These are phyloP conservation scores for Curvularia spicifera DNA, from an alignment of 2,329 filamentous ascomycete species.

Conservation along the genomic window DNA sequence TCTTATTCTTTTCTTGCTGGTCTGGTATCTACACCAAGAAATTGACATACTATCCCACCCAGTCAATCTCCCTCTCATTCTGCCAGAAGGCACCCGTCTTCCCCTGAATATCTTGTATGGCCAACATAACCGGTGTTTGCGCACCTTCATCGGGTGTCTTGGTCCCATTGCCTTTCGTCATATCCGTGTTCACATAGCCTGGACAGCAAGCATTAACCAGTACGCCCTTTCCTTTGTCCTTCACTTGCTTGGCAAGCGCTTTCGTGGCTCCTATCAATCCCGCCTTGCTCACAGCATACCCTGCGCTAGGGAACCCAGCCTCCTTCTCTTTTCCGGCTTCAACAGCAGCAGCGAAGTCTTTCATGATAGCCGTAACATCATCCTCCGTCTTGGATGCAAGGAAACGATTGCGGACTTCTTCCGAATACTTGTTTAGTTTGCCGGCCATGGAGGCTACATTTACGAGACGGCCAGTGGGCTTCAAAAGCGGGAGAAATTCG, in stretches of 20 bases:
- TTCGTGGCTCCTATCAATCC: slow-evolving; percentile 53
- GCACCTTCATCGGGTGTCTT: slow-evolving; percentile 55
- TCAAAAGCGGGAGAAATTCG: slow-evolving; percentile 56
- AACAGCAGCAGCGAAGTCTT: slow-evolving; percentile 57
- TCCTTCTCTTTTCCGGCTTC: slow-evolving; percentile 55
- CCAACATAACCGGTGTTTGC: slow-evolving; percentile 53
- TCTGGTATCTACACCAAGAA: no score
- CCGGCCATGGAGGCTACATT: slow-evolving; percentile 59
- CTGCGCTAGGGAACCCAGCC: slow-evolving; percentile 58
- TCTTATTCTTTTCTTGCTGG: not conserved
- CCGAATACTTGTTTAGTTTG: slow-evolving; percentile 56
- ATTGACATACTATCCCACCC: slow-evolving; percentile 41
- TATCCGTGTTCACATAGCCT: slow-evolving; percentile 56
- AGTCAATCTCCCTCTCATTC: slow-evolving; percentile 46
- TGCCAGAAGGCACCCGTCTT: slow-evolving; percentile 51
- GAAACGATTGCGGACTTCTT: slow-evolving; percentile 53
- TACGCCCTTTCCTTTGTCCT: slow-evolving; percentile 41
- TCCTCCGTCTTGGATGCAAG: slow-evolving; percentile 47
- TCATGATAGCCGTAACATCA: slow-evolving; percentile 58
- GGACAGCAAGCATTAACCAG: slow-evolving; percentile 54
- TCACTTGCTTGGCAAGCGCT: slow-evolving; percentile 46
- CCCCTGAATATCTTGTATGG: slow-evolving; percentile 49
- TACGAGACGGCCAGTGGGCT: slow-evolving; percentile 53
- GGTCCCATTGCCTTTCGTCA: slow-evolving; percentile 49
- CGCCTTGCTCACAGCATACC: slow-evolving; percentile 58